Base-by-base conservation (phyloP, 441 rosid species). In the Jatropha multifida region DNA sequence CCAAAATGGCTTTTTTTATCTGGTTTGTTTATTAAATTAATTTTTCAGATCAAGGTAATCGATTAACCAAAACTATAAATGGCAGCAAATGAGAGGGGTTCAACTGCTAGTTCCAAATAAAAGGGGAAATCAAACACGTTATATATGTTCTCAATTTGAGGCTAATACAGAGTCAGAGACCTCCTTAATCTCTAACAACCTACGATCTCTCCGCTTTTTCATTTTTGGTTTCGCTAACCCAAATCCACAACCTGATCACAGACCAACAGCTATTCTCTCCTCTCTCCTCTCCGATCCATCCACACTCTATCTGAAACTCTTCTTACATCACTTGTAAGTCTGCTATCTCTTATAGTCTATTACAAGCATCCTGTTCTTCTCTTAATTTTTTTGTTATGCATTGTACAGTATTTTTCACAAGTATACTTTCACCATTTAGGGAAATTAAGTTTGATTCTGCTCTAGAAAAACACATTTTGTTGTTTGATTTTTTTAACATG, bases 121-220 rank as follows among this genome's bases (percentile, higher is more conserved):
- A 20, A 51, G 18, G 68, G 49, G 44, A 20, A 37, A 12, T 32
- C 1, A 14, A 63, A 73, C 76, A 73, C 69, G 76, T 73, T 5
- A 32, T 32, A 32, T 32, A 2, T 32, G 32, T 32, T 2, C 32
- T 32, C 32, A 32, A 32, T 32, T 32, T 38, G n/a, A 51, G 76
- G 69, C 68, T 8, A 51, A 38, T 23, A 44, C 37, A 49, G 10
- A 60, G 75, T 72, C 56, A 70, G 64, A 59, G 52, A 14, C 42
- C 65, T 72, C 13, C 55, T 72, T 59, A 72, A 72, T 72, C 75
- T 72, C 68, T 61, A 72, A 46, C 67, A 61, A 44, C 42, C 32
- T 18, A 5, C n/a, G 20, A 17, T n/a, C 68, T 51, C 69, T 8
- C 38, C 69, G 3, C 14, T 13, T 32, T 56, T 37, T 63, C 26